These are phyloP conservation scores for Citrus sinensis DNA, from an alignment of 345 rosid species.

Conservation along the genomic window DNA sequence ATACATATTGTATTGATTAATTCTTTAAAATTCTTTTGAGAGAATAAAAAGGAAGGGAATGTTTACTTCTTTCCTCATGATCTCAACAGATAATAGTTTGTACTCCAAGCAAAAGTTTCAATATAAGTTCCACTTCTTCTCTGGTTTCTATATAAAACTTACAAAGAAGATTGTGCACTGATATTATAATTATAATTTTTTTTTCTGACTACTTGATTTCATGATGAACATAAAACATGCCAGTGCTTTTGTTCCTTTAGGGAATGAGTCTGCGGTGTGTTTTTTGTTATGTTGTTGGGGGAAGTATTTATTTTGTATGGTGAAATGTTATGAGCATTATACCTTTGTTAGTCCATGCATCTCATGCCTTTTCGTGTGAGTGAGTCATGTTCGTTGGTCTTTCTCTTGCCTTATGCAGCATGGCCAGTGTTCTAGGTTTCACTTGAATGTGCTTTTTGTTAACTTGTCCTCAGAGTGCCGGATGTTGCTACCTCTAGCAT, in stretches of 20 bases:
- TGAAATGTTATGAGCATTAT: neutral
- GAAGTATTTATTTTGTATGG: neutral
- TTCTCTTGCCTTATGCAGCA: neutral
- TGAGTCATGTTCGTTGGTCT: neutral
- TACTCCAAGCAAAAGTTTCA: neutral
- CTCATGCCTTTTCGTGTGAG: neutral
- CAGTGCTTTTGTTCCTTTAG: neutral
- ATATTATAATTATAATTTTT: neutral
- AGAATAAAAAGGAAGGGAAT: neutral
- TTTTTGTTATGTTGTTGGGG: neutral
- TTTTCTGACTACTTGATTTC: neutral
- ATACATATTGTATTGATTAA: constrained; percentile 5
- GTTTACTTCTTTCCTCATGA: neutral
- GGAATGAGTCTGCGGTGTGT: neutral
- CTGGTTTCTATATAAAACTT: neutral
- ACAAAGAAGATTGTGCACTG: neutral
- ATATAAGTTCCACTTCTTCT: neutral
- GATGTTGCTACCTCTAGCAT: neutral
- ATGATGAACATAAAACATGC: neutral
- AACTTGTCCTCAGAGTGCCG: neutral
- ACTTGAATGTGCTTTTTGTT: neutral
- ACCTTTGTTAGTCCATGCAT: no score
- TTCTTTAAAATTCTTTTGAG: constrained; percentile 20
- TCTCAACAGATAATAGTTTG: neutral
- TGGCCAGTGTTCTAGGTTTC: neutral